Evolutionary conservation across 2,329 filamentous ascomycete species (phyloP).

Genomic region (Alternaria alternata): DNA sequence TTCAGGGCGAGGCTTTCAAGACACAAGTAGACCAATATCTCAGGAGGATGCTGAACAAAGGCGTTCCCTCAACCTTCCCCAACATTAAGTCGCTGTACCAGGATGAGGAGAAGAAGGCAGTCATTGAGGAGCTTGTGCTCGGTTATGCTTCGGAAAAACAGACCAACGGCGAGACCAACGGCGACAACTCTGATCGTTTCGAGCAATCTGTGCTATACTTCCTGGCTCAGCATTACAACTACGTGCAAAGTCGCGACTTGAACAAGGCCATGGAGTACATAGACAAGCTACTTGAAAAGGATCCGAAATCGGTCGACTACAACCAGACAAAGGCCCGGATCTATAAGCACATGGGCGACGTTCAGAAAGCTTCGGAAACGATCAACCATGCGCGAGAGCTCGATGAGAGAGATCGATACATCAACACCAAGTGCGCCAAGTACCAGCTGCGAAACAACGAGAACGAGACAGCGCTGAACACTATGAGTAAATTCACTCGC

Average conservation of each 20-base stretch:
- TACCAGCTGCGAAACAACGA: constrained; percentile 94
- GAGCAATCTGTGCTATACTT: constrained; percentile 87
- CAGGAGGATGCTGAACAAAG: constrained; percentile 84
- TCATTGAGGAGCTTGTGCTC: constrained; percentile 77
- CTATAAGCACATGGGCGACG: constrained; percentile 87
- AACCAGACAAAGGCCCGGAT: constrained; percentile 95
- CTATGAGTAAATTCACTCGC: constrained; percentile 92
- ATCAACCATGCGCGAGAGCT: constrained; percentile 89
- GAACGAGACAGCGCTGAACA: constrained; percentile 83
- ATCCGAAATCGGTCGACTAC: constrained; percentile 85
- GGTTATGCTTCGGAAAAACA: constrained; percentile 73
- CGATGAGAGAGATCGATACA: constrained; percentile 92
- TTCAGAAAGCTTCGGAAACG: constrained; percentile 78
- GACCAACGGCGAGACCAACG: constrained; percentile 60
- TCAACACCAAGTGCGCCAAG: constrained; percentile 98
- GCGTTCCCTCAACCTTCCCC: constrained; percentile 93
- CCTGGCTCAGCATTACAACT: constrained; percentile 96
- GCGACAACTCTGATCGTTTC: constrained; percentile 66
- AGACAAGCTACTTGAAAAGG: constrained; percentile 81
- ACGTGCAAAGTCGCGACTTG: constrained; percentile 84
- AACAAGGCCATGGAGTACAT: constrained; percentile 82
- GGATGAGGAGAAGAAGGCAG: constrained; percentile 78
- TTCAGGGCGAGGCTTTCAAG: constrained; percentile 81
- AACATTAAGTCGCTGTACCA: constrained; percentile 94
- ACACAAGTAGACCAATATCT: constrained; percentile 81